Evolutionary conservation across 805 yeast species (phyloP).

Genomic region (Ascoidea tarda): DNA sequence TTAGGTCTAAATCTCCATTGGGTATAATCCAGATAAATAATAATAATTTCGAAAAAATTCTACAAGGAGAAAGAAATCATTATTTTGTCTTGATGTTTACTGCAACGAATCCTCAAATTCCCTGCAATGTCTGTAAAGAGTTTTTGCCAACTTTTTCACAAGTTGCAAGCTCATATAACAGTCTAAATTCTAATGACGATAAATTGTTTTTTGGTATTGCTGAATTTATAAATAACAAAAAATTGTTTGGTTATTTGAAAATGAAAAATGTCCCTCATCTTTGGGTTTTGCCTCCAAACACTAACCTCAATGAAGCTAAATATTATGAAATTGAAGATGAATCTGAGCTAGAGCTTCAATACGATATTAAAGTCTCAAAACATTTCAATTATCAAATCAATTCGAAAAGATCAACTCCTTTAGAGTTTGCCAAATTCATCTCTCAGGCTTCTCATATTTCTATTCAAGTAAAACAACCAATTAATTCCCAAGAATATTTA

Average conservation of each 20-base stretch:
- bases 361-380: conserved; percentile 4
- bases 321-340: conserved; percentile 7
- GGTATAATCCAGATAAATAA: background rate
- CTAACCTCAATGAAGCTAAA: conserved; percentile 3
- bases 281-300: conserved; percentile 49
- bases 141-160: background rate
- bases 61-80: background rate
- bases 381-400: conserved; percentile 22
- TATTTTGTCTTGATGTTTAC: background rate
- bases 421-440: conserved; percentile 40
- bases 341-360: conserved; percentile 11
- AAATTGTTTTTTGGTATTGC: conserved; percentile 32
- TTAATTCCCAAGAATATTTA: background rate
- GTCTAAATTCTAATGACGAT: conserved; percentile 11
- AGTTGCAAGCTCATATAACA: background rate
- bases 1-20: background rate
- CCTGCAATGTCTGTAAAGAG: background rate
- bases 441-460: conserved; percentile 28
- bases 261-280: conserved; percentile 46
- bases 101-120: background rate
- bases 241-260: conserved; percentile 25
- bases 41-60: background rate
- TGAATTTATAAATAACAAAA: conserved; percentile 33
- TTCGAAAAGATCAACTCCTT: conserved; percentile 16
- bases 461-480: conserved; percentile 26